These are phyloP conservation scores for Botryotinia calthae DNA, from an alignment of 2,329 filamentous ascomycete genomes.

Conservation along the genomic window DNA sequence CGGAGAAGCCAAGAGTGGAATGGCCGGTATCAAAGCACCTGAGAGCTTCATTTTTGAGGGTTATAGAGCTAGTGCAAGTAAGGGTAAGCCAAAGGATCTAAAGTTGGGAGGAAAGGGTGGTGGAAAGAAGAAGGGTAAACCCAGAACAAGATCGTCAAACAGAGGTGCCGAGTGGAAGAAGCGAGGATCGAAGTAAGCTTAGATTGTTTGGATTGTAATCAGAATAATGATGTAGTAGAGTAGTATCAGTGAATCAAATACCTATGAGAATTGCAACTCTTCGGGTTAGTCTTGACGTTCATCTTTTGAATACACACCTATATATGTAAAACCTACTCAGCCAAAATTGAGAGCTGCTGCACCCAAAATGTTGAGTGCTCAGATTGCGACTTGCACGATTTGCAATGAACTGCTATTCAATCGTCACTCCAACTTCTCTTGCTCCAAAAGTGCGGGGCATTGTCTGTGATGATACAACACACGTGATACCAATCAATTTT, in stretches of 20 bases:
- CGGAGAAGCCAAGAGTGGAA: slow-evolving; percentile 17
- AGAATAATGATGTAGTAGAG: slow-evolving; percentile 2
- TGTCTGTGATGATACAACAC: background rate
- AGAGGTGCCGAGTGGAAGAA: slow-evolving; percentile 42
- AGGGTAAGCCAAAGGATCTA: slow-evolving; percentile 61
- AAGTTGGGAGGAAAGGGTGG: slow-evolving; percentile 59
- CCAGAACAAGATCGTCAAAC: slow-evolving; percentile 39
- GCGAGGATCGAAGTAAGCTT: slow-evolving; percentile 38
- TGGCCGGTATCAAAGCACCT: slow-evolving; percentile 49
- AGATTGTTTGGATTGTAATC: slow-evolving; percentile 9
- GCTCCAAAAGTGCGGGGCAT: slow-evolving; percentile 12
- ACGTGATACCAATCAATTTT: slow-evolving; percentile 16
- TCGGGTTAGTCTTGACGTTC: background rate
- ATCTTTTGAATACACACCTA: background rate
- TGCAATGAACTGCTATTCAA: background rate
- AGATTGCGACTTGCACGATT: background rate
- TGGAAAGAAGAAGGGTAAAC: slow-evolving; percentile 47
- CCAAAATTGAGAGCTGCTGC: background rate
- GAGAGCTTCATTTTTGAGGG: slow-evolving; percentile 81
- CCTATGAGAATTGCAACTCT: background rate
- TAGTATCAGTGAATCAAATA: background rate
- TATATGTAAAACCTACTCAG: background rate
- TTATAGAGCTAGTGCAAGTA: slow-evolving; percentile 65
- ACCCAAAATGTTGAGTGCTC: background rate
- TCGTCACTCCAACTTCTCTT: background rate